Evolutionary conservation across 2,329 filamentous ascomycete species (phyloP).

Genomic region (Penicillium crustosum): DNA sequence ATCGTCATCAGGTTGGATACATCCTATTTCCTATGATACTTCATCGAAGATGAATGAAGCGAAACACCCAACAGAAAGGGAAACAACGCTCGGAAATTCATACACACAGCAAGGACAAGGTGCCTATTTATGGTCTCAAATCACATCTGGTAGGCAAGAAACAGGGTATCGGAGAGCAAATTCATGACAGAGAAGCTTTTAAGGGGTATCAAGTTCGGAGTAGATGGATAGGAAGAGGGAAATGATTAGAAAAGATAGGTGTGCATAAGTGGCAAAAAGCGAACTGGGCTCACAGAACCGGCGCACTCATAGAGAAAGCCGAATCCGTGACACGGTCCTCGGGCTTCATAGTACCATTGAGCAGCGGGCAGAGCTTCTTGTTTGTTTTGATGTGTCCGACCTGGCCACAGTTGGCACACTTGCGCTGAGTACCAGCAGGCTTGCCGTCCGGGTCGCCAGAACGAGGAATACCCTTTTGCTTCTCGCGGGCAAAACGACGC

Average conservation of each 20-base stretch:
- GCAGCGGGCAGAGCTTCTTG: slow-evolving; percentile 89
- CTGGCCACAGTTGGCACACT: slow-evolving; percentile 96
- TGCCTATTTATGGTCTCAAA: not conserved
- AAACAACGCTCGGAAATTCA: not conserved
- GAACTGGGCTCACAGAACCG: slow-evolving; percentile 26
- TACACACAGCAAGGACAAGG: not conserved
- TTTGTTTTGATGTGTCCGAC: slow-evolving; percentile 99
- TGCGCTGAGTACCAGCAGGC: slow-evolving; percentile 67
- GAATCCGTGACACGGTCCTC: slow-evolving; percentile 49
- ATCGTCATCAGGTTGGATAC: not conserved
- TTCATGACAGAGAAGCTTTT: not conserved
- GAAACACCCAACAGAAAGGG: not conserved
- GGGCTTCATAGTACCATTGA: slow-evolving; percentile 76
- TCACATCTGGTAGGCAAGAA: slow-evolving; percentile 1
- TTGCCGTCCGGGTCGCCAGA: slow-evolving; percentile 60
- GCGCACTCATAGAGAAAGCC: slow-evolving; percentile 50
- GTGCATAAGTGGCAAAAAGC: slow-evolving; percentile 9
- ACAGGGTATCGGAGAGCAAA: slow-evolving; percentile 17
- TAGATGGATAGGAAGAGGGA: not conserved
- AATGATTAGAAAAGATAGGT: not conserved
- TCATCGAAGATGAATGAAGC: not conserved
- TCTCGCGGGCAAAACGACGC: slow-evolving; percentile 83
- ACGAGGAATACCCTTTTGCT: slow-evolving; percentile 67
- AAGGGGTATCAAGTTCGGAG: slow-evolving; percentile 17
- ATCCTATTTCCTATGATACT: not conserved